Percentiles rank a stretch among this genome's conserved stretches.
These are phyloP conservation scores for Colletotrichum tofieldiae DNA, from an alignment of 2,329 filamentous ascomycete species.

Conservation along the genomic window DNA sequence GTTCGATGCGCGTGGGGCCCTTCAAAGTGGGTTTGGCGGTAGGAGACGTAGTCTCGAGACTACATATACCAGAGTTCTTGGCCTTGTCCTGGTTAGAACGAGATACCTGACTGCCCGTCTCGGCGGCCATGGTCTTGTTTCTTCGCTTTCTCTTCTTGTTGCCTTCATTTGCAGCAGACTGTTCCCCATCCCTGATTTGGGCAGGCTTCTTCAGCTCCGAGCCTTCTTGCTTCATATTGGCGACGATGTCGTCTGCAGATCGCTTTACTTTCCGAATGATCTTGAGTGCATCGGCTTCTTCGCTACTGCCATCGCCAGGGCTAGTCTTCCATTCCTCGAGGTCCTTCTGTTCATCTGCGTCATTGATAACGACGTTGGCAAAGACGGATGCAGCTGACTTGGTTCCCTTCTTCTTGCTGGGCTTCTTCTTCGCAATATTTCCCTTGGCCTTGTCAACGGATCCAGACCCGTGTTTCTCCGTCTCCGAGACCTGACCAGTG, in stretches of 20 bases:
- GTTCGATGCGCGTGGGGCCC: conserved; percentile 16
- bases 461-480: not conserved
- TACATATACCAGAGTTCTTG: not conserved
- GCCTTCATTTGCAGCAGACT: not conserved
- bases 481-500: not conserved
- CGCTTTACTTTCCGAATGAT: not conserved
- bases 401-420: not conserved
- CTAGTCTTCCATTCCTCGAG: not conserved
- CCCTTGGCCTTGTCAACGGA: not conserved
- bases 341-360: not conserved
- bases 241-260: no score
- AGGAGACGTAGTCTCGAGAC: not conserved
- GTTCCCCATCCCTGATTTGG: not conserved
- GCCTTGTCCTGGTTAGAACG: not conserved
- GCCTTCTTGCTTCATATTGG: not conserved
- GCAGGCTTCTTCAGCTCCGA: not conserved
- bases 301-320: no score
- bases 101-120: not conserved
- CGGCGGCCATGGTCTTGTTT: not conserved
- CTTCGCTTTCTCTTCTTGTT: not conserved
- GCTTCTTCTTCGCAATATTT: not conserved
- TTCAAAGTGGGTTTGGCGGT: not conserved
- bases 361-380: not conserved
- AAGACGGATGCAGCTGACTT: not conserved
- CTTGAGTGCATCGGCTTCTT: not conserved